Conservation (phyloP, 2,329 filamentous ascomycete species). For the Escovopsis sp. region DNA sequence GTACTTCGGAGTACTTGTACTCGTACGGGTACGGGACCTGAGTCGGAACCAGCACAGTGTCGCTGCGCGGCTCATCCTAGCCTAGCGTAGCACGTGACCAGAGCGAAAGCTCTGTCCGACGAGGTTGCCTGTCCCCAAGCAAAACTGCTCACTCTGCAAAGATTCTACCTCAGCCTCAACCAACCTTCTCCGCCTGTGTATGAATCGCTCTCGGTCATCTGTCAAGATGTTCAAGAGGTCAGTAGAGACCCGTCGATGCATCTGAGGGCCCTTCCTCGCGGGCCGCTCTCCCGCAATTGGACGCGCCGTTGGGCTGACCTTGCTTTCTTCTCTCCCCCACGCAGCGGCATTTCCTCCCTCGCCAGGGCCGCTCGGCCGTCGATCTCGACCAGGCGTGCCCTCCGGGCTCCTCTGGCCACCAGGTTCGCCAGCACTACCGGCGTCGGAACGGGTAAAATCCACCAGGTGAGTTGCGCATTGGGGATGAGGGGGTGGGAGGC, state of each 20-base stretch:
- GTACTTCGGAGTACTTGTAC: too few relatives aligned
- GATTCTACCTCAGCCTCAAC: constrained; percentile 32
- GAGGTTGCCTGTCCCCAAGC: constrained; percentile 26
- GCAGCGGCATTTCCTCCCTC: constrained; percentile 52
- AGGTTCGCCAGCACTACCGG: constrained; percentile 43
- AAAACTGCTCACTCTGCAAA: constrained; percentile 34
- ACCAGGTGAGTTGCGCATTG: constrained; percentile 38
- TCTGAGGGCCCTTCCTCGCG: constrained; percentile 12
- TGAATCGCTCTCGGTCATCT: constrained; percentile 51
- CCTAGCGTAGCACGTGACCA: constrained; percentile 23
- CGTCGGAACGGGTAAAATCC: constrained; percentile 50
- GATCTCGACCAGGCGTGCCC: constrained; percentile 42
- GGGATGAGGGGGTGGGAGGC: not conserved
- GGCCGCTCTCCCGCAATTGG: constrained; percentile 27
- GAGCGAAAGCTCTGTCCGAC: constrained; percentile 28
- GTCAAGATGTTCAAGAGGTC: constrained; percentile 75
- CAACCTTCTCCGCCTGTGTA: constrained; percentile 43
- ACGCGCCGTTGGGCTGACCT: constrained; percentile 27
- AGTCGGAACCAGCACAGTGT: not conserved
- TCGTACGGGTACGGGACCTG: too few relatives aligned
- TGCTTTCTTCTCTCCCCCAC: constrained; percentile 15
- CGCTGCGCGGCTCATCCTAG: constrained; percentile 10
- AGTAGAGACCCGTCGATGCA: constrained; percentile 24
- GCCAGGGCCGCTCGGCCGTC: constrained; percentile 46
- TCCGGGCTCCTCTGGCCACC: constrained; percentile 40